Percentiles rank a stretch among this genome's conserved stretches.
These are phyloP conservation scores for Rhexocercosporidium sp. DNA, from an alignment of 2,329 filamentous ascomycete species.

Conservation along the genomic window DNA sequence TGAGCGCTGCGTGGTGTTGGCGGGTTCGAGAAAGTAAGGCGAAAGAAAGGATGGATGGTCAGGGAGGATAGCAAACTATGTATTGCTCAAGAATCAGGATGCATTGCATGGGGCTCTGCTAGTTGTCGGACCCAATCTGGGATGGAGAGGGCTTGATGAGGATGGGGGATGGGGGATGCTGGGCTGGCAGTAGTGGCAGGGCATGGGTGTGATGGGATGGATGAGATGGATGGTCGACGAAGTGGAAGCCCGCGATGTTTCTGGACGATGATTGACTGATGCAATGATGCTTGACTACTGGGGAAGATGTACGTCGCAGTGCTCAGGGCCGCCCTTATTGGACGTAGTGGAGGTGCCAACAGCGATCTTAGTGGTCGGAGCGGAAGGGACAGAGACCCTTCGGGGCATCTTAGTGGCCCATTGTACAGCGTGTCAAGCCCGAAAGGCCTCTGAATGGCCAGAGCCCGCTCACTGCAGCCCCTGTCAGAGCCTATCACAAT, in stretches of 20 bases:
- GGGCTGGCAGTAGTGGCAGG: no score
- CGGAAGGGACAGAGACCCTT: neutral
- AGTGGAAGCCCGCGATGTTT: no score
- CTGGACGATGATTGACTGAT: neutral
- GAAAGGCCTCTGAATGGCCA: neutral
- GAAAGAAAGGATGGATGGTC: slow-evolving; percentile 31
- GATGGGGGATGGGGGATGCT: neutral
- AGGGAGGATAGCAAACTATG: slow-evolving; percentile 34
- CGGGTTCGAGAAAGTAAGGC: slow-evolving; percentile 36
- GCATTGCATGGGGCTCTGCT: slow-evolving; percentile 32
- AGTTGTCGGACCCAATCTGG: slow-evolving; percentile 25
- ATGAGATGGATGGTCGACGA: neutral
- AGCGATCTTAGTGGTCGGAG: slow-evolving; percentile 1
- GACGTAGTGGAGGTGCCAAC: neutral
- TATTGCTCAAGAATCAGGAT: slow-evolving; percentile 31
- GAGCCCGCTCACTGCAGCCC: neutral
- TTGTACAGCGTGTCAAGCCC: slow-evolving; percentile 12
- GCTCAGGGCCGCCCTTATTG: neutral
- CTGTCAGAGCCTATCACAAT: slow-evolving; percentile 15
- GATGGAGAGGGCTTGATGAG: neutral
- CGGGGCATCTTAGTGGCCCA: neutral
- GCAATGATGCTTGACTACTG: no score
- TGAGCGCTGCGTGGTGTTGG: slow-evolving; percentile 30
- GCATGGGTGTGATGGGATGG: no score
- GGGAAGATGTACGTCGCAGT: no score